Conservation (phyloP, 2,329 filamentous ascomycete species). For the Leptographium procerum region DNA sequence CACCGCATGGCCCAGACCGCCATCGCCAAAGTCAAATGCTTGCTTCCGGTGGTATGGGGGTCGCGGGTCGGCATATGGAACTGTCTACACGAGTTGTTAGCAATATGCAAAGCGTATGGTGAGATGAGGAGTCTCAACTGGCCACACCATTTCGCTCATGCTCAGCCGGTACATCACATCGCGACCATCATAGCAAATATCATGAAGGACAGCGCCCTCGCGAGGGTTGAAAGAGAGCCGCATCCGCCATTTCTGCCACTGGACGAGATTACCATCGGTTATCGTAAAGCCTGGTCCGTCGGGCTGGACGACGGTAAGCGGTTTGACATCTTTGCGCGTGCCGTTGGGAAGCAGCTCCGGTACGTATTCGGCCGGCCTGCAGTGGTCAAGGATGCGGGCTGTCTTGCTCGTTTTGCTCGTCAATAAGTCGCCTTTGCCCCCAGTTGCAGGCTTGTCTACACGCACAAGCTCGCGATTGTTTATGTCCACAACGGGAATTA, state of each 20-base stretch:
- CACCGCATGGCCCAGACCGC: slow-evolving; percentile 53
- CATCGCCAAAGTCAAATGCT: slow-evolving; percentile 62
- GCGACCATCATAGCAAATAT: slow-evolving; percentile 54
- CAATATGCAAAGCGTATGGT: background rate
- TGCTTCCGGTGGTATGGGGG: slow-evolving; percentile 57
- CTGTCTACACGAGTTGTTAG: slow-evolving; percentile 15
- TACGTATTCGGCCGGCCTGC: slow-evolving; percentile 18
- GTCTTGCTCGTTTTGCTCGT: slow-evolving; percentile 13
- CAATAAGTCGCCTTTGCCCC: background rate
- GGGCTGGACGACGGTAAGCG: slow-evolving; percentile 26
- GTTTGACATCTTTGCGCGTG: slow-evolving; percentile 38
- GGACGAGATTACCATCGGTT: slow-evolving; percentile 35
- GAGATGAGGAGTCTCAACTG: background rate
- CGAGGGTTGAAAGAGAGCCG: slow-evolving; percentile 57
- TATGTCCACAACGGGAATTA: slow-evolving; percentile 38
- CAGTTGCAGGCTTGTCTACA: slow-evolving; percentile 24
- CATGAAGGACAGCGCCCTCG: slow-evolving; percentile 48
- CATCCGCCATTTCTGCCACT: slow-evolving; percentile 61
- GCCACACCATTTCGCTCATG: slow-evolving; percentile 55
- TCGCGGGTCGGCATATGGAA: slow-evolving; percentile 52
- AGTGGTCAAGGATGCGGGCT: slow-evolving; percentile 27
- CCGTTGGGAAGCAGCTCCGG: slow-evolving; percentile 21
- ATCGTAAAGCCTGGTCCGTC: slow-evolving; percentile 31
- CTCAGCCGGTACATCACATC: slow-evolving; percentile 55
- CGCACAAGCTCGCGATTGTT: slow-evolving; percentile 29